phyloP scores from a whole-genome alignment of 2,329 filamentous ascomycete genomes.

The Cryphonectria parasitica region DNA sequence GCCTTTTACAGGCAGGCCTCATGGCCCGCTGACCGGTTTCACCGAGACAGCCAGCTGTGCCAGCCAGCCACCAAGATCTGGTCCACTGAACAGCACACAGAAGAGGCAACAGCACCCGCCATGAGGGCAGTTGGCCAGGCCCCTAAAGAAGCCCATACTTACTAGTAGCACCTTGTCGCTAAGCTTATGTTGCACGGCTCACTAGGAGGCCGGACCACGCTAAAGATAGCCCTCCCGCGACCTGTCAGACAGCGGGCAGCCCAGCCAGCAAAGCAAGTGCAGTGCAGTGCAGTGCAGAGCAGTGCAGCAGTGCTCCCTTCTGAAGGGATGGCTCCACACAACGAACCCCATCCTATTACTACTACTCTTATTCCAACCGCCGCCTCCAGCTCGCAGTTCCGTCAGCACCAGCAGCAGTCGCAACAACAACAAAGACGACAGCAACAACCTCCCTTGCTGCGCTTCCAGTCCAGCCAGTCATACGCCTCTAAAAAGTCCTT shows the following conservation, averaged over 20 bases:
- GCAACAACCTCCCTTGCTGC: slow-evolving; percentile 38
- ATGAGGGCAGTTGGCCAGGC: neutral
- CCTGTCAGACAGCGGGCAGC: neutral
- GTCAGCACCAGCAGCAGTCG: neutral
- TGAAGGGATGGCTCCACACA: slow-evolving; percentile 13
- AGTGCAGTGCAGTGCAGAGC: neutral
- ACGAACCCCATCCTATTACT: neutral
- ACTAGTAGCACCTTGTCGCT: neutral
- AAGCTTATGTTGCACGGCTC: slow-evolving; percentile 2
- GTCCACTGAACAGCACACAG: neutral
- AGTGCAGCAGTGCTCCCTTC: neutral
- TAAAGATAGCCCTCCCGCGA: slow-evolving; percentile 8
- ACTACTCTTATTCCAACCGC: neutral
- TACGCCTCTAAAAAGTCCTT: slow-evolving; percentile 59
- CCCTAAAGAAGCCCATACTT: neutral
- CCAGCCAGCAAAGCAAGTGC: neutral
- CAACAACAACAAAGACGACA: neutral
- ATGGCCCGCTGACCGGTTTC: slow-evolving; percentile 12
- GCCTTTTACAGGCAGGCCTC: neutral
- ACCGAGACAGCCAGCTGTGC: neutral
- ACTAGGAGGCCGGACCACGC: neutral
- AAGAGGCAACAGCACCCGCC: neutral
- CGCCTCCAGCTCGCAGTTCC: slow-evolving; percentile 1
- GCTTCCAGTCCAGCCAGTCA: slow-evolving; percentile 55
- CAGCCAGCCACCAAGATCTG: neutral